Conservation (phyloP, 768 basidiomycete genomes). For the Kwoniella sp. region DNA sequence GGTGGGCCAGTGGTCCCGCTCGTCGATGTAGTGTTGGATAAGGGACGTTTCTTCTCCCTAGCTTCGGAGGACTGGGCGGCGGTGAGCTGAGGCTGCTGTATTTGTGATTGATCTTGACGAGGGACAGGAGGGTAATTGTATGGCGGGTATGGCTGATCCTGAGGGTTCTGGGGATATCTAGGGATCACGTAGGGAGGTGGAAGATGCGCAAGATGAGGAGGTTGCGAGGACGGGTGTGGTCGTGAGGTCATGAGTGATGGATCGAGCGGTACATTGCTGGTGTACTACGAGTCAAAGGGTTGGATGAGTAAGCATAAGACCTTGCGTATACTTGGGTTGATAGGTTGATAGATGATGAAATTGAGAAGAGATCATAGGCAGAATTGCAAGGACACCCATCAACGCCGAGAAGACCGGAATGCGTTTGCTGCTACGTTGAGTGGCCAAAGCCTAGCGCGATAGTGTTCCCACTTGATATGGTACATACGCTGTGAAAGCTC, state of each 20-base stretch:
- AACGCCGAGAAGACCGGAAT: slow-evolving; percentile 1
- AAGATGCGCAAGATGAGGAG: slow-evolving; percentile 11
- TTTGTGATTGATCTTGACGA: background rate
- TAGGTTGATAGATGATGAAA: background rate
- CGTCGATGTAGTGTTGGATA: background rate
- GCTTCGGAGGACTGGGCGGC: background rate
- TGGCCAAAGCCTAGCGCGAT: background rate
- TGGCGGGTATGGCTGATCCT: slow-evolving; percentile 9
- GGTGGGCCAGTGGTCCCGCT: background rate
- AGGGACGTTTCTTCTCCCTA: slow-evolving; percentile 16
- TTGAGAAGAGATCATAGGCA: background rate
- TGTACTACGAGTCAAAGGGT: background rate
- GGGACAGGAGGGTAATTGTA: slow-evolving; percentile 9
- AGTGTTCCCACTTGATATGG: too few species aligned
- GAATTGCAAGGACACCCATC: background rate
- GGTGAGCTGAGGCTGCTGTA: background rate
- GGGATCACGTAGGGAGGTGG: slow-evolving; percentile 23
- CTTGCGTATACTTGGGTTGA: too few species aligned
- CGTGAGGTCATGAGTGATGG: background rate
- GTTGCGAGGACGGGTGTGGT: background rate
- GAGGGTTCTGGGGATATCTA: slow-evolving; percentile 2
- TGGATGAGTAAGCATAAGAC: background rate
- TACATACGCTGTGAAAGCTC: too few species aligned
- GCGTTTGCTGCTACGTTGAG: background rate
- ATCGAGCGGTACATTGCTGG: slow-evolving; percentile 1